Base-by-base conservation (phyloP, 2,329 filamentous ascomycete species). In the Geosmithia morbida region DNA sequence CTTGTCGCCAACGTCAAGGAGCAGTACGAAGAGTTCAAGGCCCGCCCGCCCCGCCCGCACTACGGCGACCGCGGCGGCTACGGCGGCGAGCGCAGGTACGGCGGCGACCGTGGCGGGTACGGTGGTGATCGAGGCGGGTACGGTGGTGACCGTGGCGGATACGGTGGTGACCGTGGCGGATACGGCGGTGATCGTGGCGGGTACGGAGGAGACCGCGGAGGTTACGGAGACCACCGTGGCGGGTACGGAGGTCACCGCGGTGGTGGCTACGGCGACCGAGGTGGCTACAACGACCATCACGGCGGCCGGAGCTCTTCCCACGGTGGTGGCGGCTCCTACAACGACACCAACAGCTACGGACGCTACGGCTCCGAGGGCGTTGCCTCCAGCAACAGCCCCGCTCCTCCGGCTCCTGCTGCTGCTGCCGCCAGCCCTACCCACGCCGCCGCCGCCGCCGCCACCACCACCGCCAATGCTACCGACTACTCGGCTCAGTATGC, bases 1-100 rank as follows among this genome's bases (percentile, higher is more conserved):
- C 71, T 98, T 46, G 75, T 98, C 44, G 75, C 72, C 52, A 94
- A 92, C 55, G 92, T 98, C 48, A 85, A 82, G 59, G 77, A 87
- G 51, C 84, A 94, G 61, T 97, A 96, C 61, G 85, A 96, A 60
- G 81, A 83, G 44, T 94, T 90, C 72, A 97, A 96, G 67, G 79
- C 79, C 54, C 81, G 86, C 7, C 85, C 85, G 16, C 85, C 81
- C 51, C 82, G 83, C 45, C 67, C 67, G 43, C 63, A 69, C 46
- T 57, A 70, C 60, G 60, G 70, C 43, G 62, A 60, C 33, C 67
- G 67, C 54, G 69, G 53, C 40, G 47, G 62, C 50, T 67, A 72
- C 54, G 58, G 64, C 55, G 59, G 69, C 59, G 61, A 70, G 58
- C 51, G 59, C 43, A 55, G 61, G 18, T 59, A 67, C 37, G 59